These are phyloP conservation scores for Aspergillus cejpii DNA, from an alignment of 2,329 filamentous ascomycete species.

Conservation along the genomic window DNA sequence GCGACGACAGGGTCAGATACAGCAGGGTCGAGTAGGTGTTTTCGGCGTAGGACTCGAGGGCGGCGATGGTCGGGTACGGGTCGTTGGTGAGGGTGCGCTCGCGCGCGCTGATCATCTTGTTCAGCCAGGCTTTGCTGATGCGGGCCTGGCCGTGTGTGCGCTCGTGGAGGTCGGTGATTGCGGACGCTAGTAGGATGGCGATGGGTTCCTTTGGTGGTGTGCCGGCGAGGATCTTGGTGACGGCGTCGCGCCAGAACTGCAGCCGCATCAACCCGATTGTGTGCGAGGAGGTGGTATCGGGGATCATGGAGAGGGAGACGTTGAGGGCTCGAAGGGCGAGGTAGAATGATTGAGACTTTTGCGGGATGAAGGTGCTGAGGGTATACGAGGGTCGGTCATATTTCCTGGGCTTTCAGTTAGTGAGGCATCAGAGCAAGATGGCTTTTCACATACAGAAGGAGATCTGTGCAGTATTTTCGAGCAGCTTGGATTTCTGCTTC, in stretches of 20 bases:
- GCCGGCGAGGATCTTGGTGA: slow-evolving; percentile 70
- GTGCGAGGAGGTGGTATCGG: slow-evolving; percentile 82
- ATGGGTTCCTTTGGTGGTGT: slow-evolving; percentile 84
- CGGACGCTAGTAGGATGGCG: slow-evolving; percentile 71
- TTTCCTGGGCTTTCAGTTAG: no score
- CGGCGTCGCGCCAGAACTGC: slow-evolving; percentile 88
- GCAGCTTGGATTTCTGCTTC: slow-evolving; percentile 49
- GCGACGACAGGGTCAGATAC: slow-evolving; percentile 74
- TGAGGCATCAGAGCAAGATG: no score
- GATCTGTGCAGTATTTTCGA: slow-evolving; percentile 52
- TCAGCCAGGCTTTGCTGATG: slow-evolving; percentile 65
- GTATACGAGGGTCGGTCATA: slow-evolving; percentile 86
- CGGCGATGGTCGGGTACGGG: slow-evolving; percentile 65
- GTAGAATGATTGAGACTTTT: slow-evolving; percentile 70
- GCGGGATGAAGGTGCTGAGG: slow-evolving; percentile 76
- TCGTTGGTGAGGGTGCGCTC: slow-evolving; percentile 78
- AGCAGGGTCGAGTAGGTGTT: slow-evolving; percentile 90
- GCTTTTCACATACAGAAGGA: slow-evolving; percentile 49
- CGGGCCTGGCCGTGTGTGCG: slow-evolving; percentile 44
- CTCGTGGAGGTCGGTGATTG: slow-evolving; percentile 53
- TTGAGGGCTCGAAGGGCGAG: slow-evolving; percentile 88
- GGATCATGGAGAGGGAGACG: slow-evolving; percentile 80
- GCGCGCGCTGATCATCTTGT: slow-evolving; percentile 70
- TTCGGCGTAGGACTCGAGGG: slow-evolving; percentile 83
- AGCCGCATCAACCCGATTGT: slow-evolving; percentile 81